Evolutionary conservation across 2,329 filamentous ascomycete genomes (phyloP), one percentile per base, ranked within the genome.

Genomic region (Microsporum ferrugineum): DNA sequence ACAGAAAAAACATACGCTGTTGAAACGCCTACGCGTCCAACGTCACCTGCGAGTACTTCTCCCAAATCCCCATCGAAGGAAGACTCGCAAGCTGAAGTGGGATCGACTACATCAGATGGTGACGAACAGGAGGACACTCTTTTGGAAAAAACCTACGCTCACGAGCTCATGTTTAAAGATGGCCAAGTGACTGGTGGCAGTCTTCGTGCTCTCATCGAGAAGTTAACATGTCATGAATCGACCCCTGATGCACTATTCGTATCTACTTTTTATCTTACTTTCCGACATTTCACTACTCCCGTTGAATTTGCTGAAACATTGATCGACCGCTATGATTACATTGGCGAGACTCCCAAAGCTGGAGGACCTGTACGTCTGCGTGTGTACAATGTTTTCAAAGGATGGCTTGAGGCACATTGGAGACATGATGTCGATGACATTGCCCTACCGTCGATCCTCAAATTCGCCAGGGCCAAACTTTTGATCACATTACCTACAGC

Each of bases 321-420:
- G n/a, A 87, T 95, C 59, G 88, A 94, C 61, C 86, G 95, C 34
- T 99, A 95, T 72, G 89, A 96, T 62, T 96, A 96, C 67, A 88
- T 96, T 41, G 88, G 84, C 10, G 88, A 94, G 63, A 88, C 86
- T 56, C 83, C 85, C 27, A 82, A 85, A 62, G 83, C 91, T 64
- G 86, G 91, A 27, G 83, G 81, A 2, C 89, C 92, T 0, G 92
- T 97, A 27, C 86, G 91, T 58, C 78, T 99, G 56, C 85, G 94
- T 58, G 90, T 97, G 1, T 97, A 95, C 78, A 97, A 99, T 71
- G 87, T 91, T 61, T 90, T 99, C 80, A 99, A 99, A 75, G 88
- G 89, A 47, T 99, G 94, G 94, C 79, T 99, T 23, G 94, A 97
- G 76, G 94, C 88, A 5, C 91, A 99, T 74, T 99, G 94, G 92